Evolutionary conservation across 345 rosid species (phyloP), one percentile per base, ranked within the genome.

Genomic region (Rhodamnia rubescens): DNA sequence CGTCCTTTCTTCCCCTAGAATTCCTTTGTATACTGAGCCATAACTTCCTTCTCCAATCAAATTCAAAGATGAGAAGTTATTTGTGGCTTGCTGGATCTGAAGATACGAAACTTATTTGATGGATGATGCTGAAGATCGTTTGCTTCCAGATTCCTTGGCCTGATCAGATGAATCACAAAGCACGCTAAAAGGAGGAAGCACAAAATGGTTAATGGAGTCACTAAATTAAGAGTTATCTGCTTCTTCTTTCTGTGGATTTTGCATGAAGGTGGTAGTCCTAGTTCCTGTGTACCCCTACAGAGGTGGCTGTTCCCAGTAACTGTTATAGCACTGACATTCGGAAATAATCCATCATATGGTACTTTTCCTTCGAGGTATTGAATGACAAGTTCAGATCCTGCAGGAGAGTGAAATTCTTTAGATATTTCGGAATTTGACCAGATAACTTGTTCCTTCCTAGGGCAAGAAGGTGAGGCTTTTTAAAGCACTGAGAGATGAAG

Each of bases 21-120:
- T 40, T 87, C 90, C 90, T 53, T 86, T 87, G 54, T 85, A 84
- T n/a, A 90, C 89, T 51, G 74, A 84, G 27, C 87, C 87, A 24
- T 16, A 83, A 44, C 88, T 86, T 26, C 88, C 90, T 14, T n/a
- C 53, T 56, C 92, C 91, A 59, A 88, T 74, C 84, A 84, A 84
- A 53, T 87, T 87, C 0, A 53, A 18, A 4, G 11, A 8, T 40
- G 90, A 91, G 80, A 91, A 88, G 14, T 87, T 88, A n/a, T 86
- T 24, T 2, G 89, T 91, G 36, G 88, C 88, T 57, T 86, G 59
- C 12, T 75, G n/a, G 82, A 69, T 54, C 32, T 50, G 52, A 59
- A 27, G 50, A 53, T 84, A 84, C 7, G 61, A 84, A 61, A 85
- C 53, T 78, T 27, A 53, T 74, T 53, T 40, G 55, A 78, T 15